Evolutionary conservation across 2,329 filamentous ascomycete genomes (phyloP), one percentile per base, ranked within the genome.

Genomic region (Myriangium duriaei): DNA sequence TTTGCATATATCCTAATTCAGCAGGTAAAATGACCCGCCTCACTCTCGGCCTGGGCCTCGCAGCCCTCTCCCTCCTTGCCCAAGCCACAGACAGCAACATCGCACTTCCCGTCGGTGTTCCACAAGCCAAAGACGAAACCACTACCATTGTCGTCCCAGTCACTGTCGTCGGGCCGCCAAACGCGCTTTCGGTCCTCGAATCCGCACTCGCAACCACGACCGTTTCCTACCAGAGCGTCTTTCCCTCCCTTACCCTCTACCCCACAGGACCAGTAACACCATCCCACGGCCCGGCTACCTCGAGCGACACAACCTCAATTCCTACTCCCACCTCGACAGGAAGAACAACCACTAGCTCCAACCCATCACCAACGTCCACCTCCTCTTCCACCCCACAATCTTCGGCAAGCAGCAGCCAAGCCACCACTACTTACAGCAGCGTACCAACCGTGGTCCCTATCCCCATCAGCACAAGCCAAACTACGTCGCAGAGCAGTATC

Each of bases 71-170:
- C 13, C 5, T 30, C 30, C 24, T 34, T n/a, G 35, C 19, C 6
- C 18, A 28, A 11, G 34, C 39, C 5, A n/a, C n/a, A n/a, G n/a
- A n/a, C n/a, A n/a, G n/a, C n/a, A n/a, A n/a, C n/a, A n/a, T n/a
- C n/a, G n/a, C n/a, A n/a, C n/a, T n/a, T n/a, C n/a, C n/a, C n/a
- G n/a, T n/a, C n/a, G n/a, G n/a, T n/a, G n/a, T n/a, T n/a, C n/a
- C n/a, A n/a, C n/a, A n/a, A n/a, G n/a, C n/a, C n/a, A n/a, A n/a
- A n/a, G n/a, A n/a, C n/a, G n/a, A n/a, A n/a, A n/a, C n/a, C n/a
- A n/a, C n/a, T n/a, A n/a, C n/a, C n/a, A 33, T 47, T n/a, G 37
- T 47, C 3, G 31, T 47, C 11, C 45, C 45, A 10, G 36, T 45
- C 13, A 34, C 31, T 10, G 40, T 37, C 5, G 32, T 40, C 11